phyloP scores from a whole-genome alignment of 495 filamentous ascomycete species.

The Aspergillus cavernicola region DNA sequence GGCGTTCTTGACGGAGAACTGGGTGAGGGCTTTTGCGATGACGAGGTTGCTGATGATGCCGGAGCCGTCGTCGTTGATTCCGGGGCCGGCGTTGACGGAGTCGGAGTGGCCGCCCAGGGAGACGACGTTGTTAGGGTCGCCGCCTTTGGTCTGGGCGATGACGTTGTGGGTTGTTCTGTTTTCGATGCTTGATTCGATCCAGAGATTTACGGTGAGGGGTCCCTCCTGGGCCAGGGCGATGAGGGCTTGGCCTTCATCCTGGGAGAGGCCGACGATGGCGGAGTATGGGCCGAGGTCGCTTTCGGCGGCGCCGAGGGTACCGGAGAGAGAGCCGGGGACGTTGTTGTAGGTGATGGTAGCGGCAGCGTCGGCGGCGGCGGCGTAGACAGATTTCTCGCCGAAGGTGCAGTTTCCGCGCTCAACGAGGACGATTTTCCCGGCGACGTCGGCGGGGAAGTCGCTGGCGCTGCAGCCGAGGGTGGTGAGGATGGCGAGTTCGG shows the following conservation, averaged over 20 bases:
- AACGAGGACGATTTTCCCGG: slow-evolving; percentile 59
- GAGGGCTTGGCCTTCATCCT: slow-evolving; percentile 48
- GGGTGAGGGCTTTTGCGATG: slow-evolving; percentile 56
- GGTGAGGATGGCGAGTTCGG: slow-evolving; percentile 42
- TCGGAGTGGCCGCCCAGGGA: slow-evolving; percentile 65
- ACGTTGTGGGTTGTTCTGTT: slow-evolving; percentile 59
- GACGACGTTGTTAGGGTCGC: slow-evolving; percentile 61
- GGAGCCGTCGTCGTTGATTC: slow-evolving; percentile 41
- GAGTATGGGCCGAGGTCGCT: slow-evolving; percentile 45
- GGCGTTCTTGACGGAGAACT: slow-evolving; percentile 59
- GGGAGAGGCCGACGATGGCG: slow-evolving; percentile 51
- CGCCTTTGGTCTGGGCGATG: slow-evolving; percentile 62
- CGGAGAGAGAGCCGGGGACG: slow-evolving; percentile 43
- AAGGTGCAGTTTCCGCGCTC: slow-evolving; percentile 61
- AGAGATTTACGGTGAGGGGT: slow-evolving; percentile 23
- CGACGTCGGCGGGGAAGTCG: slow-evolving; percentile 53
- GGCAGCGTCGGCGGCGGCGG: slow-evolving; percentile 55
- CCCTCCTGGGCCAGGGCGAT: slow-evolving; percentile 37
- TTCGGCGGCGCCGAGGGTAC: slow-evolving; percentile 52
- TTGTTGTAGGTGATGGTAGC: slow-evolving; percentile 68
- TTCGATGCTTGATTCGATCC: slow-evolving; percentile 39
- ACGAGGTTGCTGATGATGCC: slow-evolving; percentile 44
- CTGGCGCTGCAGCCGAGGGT: slow-evolving; percentile 54
- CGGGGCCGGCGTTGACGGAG: slow-evolving; percentile 58
- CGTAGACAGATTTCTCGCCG: slow-evolving; percentile 54